Conservation (phyloP, 345 rosid species). For the Streptanthus diversifolius region DNA sequence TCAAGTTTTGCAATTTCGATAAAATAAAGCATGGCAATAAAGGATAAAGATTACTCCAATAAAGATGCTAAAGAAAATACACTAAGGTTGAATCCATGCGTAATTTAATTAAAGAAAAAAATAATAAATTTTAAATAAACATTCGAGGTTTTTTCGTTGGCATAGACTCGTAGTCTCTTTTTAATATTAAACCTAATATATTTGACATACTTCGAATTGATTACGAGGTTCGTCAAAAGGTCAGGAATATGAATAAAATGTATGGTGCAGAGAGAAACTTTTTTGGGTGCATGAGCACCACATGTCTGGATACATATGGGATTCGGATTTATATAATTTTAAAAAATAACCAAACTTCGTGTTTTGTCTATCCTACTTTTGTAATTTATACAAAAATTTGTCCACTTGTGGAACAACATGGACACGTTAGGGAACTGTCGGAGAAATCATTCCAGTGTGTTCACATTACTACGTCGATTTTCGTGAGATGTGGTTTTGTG, state of each 20-base stretch:
- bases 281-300: conserved; percentile 25
- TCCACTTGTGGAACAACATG: conserved; percentile 22
- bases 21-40: too few species aligned
- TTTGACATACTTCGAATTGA: conserved; percentile 5
- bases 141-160: neutral
- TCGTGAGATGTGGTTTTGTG: neutral
- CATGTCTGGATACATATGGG: conserved; percentile 9
- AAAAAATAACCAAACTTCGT: neutral
- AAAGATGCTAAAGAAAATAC: too few species aligned
- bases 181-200: neutral
- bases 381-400: neutral
- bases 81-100: too few species aligned
- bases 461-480: neutral
- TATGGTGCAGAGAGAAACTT: conserved; percentile 11
- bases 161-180: too few species aligned
- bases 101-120: neutral
- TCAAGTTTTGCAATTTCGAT: neutral
- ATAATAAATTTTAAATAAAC: neutral
- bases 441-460: neutral
- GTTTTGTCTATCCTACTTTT: neutral
- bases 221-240: conserved; percentile 1
- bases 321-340: neutral
- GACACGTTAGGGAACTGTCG: conserved; percentile 14
- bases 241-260: conserved; percentile 7
- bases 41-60: too few species aligned